Evolutionary conservation across 257 asterid species (phyloP), one percentile per base, ranked within the genome.

Genomic region (Solanum lycopersicoides): DNA sequence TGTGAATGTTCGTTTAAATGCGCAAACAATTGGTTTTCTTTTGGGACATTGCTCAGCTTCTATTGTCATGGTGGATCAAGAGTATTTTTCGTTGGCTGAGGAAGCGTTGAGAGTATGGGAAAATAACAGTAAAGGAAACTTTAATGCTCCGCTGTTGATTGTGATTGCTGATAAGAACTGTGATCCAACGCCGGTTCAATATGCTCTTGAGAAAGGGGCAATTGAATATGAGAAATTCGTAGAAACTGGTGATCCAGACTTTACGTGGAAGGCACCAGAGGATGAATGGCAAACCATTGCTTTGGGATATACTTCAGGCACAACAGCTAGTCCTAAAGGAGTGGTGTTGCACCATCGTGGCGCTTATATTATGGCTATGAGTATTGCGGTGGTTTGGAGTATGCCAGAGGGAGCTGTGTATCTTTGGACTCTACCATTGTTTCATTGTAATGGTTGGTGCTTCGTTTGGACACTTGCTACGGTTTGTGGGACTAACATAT

Each of bases 281-380:
- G 99, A 96, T 75, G 99, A 96, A 93, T 96, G 99, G 99, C 98
- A 96, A 10, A 95, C 97, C 88, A 96, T 96, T 79, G 90, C 99
- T 47, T 87, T 95, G 88, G 98, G 98, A 32, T 96, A 96, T 88
- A 96, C 99, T 63, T 96, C 99, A 0, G 99, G 99, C 35, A 96
- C 99, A 5, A 96, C 99, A 1, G 99, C 99, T 69, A 96, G 98
- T 88, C 99, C 99, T n/a, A 96, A 96, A 91, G 98, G 99, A 79
- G 99, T 96, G 71, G 98, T 96, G 72, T 89, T 96, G 90, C 99
- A 96, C 85, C 99, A 96, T 87, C 93, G 99, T 44, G 99, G 99
- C 69, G 99, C 99, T 11, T 94, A 96, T 87, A 94, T 96, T 77
- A 96, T 96, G 99, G 95, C 98, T 63, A 42, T 95, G 79, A 94